A percentile compares a stretch with the other conserved stretches of the same genome.
phyloP scores from a whole-genome alignment of 352 stramenopile genomes.

The Globisporangium iwayamae region DNA sequence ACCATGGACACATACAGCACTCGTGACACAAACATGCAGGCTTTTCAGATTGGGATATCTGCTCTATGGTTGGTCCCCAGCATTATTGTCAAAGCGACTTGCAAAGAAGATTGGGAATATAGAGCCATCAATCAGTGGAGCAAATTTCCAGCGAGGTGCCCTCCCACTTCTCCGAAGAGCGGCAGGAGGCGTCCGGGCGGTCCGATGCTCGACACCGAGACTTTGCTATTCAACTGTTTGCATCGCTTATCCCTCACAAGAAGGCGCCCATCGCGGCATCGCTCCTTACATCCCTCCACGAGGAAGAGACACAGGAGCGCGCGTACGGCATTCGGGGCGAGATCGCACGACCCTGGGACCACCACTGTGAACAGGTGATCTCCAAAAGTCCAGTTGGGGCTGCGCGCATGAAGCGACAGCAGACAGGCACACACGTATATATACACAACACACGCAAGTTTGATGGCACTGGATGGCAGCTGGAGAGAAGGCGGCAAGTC shows the following conservation, averaged over 20 bases:
- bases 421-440: constrained; percentile 1
- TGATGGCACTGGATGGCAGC: neutral
- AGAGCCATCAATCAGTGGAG: constrained; percentile 88
- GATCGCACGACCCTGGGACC: constrained; percentile 77
- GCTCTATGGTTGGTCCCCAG: constrained; percentile 90
- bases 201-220: constrained; percentile 87
- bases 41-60: constrained; percentile 41
- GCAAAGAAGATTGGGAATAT: constrained; percentile 92
- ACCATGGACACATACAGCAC: neutral
- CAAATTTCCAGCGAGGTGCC: constrained; percentile 60
- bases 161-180: neutral
- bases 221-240: constrained; percentile 89
- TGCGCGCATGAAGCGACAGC: constrained; percentile 8
- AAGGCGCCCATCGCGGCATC: constrained; percentile 17
- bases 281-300: constrained; percentile 12
- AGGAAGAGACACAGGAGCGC: constrained; percentile 15
- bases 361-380: constrained; percentile 85
- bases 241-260: constrained; percentile 88
- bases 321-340: constrained; percentile 57
- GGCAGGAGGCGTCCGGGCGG: constrained; percentile 34
- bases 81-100: constrained; percentile 86
- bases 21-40: neutral
- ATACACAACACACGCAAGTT: neutral
- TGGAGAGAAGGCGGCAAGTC: neutral
- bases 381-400: constrained; percentile 76